These are phyloP conservation scores for Talaromyces sp. DNA, from an alignment of 2,329 filamentous ascomycete species.

Conservation along the genomic window DNA sequence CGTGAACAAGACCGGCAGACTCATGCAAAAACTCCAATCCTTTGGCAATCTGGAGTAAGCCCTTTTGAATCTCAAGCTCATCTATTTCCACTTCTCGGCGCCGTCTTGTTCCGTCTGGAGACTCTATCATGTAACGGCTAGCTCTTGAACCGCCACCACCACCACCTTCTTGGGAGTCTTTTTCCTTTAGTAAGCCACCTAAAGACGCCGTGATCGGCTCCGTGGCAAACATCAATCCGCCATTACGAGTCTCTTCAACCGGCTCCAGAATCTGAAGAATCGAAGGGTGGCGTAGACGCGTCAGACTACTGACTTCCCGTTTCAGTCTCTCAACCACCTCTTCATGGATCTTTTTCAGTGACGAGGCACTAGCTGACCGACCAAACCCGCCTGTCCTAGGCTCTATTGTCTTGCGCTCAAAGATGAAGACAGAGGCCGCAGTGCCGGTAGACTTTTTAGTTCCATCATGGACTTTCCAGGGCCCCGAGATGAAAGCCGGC, in stretches of 20 bases:
- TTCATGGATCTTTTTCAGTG: constrained; percentile 76
- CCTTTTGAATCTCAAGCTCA: constrained; percentile 96
- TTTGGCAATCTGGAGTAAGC: constrained; percentile 86
- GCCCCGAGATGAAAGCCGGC: constrained; percentile 75
- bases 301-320: constrained; percentile 85
- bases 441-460: constrained; percentile 96
- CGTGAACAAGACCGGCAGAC: constrained; percentile 88
- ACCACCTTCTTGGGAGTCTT: constrained; percentile 74
- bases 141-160: constrained; percentile 56
- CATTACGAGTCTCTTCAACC: constrained; percentile 86
- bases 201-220: constrained; percentile 89
- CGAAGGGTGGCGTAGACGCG: constrained; percentile 83
- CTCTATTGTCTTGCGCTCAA: constrained; percentile 84
- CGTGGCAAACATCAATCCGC: constrained; percentile 92
- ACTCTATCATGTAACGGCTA: constrained; percentile 77
- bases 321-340: constrained; percentile 88
- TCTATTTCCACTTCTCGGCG: constrained; percentile 87
- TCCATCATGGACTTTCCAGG: constrained; percentile 96
- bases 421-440: constrained; percentile 85
- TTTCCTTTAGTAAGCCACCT: constrained; percentile 74
- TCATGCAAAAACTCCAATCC: constrained; percentile 94
- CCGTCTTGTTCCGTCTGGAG: constrained; percentile 67
- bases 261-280: constrained; percentile 91
- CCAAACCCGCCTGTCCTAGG: constrained; percentile 60
- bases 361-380: constrained; percentile 59